These are phyloP conservation scores for Cenchrus fungigraminus DNA, from an alignment of 176 grass and related monocot genomes.

Conservation along the genomic window DNA sequence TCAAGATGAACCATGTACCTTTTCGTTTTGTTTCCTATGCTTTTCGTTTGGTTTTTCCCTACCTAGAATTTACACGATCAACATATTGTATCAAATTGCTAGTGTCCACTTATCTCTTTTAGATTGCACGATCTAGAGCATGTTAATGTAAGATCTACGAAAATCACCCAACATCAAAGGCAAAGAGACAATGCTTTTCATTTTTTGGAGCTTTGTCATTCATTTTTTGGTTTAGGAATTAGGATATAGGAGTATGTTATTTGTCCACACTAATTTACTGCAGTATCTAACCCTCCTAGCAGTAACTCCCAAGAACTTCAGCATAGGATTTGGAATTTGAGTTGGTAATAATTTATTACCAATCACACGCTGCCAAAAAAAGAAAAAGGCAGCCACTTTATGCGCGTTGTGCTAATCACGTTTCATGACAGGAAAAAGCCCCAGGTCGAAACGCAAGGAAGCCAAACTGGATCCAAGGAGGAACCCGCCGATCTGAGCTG, in stretches of 20 bases:
- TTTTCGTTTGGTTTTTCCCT: not conserved
- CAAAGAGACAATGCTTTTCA: not conserved
- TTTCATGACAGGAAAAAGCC: not conserved
- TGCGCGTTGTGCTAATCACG: not conserved
- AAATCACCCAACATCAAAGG: too few species aligned
- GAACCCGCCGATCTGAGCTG: constrained; percentile 7
- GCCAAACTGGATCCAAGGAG: not conserved
- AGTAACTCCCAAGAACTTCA: not conserved
- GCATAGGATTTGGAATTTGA: not conserved
- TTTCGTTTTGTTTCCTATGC: not conserved
- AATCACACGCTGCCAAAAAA: constrained; percentile 14
- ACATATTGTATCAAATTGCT: not conserved
- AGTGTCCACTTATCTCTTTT: not conserved
- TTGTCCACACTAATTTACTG: not conserved
- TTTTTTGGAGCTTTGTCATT: not conserved
- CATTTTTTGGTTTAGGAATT: too few species aligned
- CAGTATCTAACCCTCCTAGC: not conserved
- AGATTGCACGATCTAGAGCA: not conserved
- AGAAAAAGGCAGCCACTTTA: not conserved
- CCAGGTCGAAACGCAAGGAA: not conserved
- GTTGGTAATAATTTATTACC: not conserved
- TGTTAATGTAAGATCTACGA: too few species aligned
- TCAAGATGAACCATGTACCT: not conserved
- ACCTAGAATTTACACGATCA: not conserved
- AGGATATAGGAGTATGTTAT: not conserved